Conservation (phyloP, 805 yeast species). For the Suhomyces xylopsoci region DNA sequence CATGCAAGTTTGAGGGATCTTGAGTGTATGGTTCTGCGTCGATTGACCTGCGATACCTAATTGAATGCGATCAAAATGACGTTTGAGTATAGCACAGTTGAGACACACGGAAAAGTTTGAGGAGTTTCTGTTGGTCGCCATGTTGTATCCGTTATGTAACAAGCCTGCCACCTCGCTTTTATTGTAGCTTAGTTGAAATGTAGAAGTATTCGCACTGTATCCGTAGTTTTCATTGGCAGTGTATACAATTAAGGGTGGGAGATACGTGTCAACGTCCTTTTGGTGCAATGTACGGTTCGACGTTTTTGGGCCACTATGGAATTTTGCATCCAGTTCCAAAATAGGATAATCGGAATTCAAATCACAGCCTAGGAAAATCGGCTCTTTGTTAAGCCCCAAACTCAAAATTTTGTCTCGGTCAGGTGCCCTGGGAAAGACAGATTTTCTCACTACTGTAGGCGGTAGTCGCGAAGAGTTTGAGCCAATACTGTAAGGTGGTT, state of each 20-base stretch:
- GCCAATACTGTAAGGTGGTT: not conserved
- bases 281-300: not conserved
- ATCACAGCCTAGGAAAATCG: slow-evolving; percentile 45
- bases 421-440: slow-evolving; percentile 39
- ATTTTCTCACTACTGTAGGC: slow-evolving; percentile 1
- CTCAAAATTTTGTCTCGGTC: slow-evolving; percentile 19
- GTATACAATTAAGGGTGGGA: slow-evolving; percentile 57
- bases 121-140: slow-evolving; percentile 48
- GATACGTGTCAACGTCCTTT: slow-evolving; percentile 14
- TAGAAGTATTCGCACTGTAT: slow-evolving; percentile 52
- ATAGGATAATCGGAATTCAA: slow-evolving; percentile 27
- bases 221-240: slow-evolving; percentile 44
- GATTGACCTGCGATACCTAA: not conserved
- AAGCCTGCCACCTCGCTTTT: slow-evolving; percentile 41
- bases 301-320: not conserved
- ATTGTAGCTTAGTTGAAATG: slow-evolving; percentile 53
- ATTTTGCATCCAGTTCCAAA: not conserved
- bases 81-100: slow-evolving; percentile 55
- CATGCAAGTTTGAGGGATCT: slow-evolving; percentile 15
- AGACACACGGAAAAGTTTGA: slow-evolving; percentile 45
- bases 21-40: not conserved
- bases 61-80: slow-evolving; percentile 39
- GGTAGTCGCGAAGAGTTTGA: not conserved
- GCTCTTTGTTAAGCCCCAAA: slow-evolving; percentile 19
- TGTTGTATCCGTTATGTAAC: slow-evolving; percentile 50